These are phyloP conservation scores for Yamadazyma atlantica DNA, from an alignment of 1,139 yeast species.

Conservation along the genomic window DNA sequence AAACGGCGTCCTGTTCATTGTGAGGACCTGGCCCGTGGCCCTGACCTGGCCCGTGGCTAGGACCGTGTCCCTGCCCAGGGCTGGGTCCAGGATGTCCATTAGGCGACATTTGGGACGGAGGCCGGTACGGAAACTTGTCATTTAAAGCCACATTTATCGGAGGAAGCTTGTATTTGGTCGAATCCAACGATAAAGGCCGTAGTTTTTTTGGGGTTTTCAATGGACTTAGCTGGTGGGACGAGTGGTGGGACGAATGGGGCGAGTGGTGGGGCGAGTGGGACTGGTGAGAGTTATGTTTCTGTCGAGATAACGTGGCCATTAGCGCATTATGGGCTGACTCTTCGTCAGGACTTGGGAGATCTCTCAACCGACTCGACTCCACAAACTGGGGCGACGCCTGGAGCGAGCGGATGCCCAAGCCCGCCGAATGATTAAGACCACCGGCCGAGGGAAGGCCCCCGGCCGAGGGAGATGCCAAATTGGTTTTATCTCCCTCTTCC, in stretches of 20 bases:
- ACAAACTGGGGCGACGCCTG: slow-evolving; percentile 25
- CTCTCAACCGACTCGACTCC: slow-evolving; percentile 10
- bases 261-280: no score
- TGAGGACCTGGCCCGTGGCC: no score
- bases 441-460: no score
- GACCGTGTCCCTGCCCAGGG: no score
- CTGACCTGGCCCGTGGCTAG: no score
- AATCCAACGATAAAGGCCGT: slow-evolving; percentile 10
- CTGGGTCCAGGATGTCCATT: slow-evolving; percentile 2
- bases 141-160: slow-evolving; percentile 30
- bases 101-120: no score
- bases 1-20: slow-evolving; percentile 46
- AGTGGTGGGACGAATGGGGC: no score
- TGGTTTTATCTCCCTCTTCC: no score
- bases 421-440: no score
- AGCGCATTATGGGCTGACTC: slow-evolving; percentile 46
- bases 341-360: slow-evolving; percentile 33
- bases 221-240: slow-evolving; percentile 2
- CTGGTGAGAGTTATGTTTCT: slow-evolving; percentile 14
- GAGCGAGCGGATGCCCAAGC: no score
- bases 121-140: no score
- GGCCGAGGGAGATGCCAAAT: no score
- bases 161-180: slow-evolving; percentile 22
- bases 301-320: slow-evolving; percentile 38
- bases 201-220: neutral